Percentiles rank a stretch among this genome's conserved stretches.
phyloP scores from a whole-genome alignment of 805 yeast genomes.

The Ogataea thermomethanolica region DNA sequence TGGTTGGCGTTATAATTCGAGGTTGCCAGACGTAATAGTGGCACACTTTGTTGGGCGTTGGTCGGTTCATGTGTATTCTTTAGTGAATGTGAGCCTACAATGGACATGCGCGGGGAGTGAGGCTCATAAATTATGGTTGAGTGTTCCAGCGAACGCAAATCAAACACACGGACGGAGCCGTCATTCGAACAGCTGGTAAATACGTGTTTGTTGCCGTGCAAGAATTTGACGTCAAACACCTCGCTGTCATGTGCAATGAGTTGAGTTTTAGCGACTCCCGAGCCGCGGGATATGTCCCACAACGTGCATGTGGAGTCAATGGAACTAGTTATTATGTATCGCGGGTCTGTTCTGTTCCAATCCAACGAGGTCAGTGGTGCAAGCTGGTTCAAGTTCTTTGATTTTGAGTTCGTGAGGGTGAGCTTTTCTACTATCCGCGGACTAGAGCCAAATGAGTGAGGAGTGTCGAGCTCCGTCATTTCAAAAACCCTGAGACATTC shows the following conservation, averaged over 20 bases:
- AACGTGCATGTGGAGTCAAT: slow-evolving; percentile 96
- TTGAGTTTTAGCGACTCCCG: slow-evolving; percentile 78
- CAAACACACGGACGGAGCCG: slow-evolving; percentile 91
- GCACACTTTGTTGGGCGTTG: slow-evolving; percentile 37
- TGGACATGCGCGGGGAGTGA: slow-evolving; percentile 26
- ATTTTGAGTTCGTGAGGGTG: slow-evolving; percentile 40
- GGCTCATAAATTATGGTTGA: slow-evolving; percentile 94
- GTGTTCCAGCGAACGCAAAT: slow-evolving; percentile 82
- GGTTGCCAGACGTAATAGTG: slow-evolving; percentile 72
- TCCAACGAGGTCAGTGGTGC: slow-evolving; percentile 95
- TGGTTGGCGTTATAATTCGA: slow-evolving; percentile 78
- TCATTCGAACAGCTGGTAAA: slow-evolving; percentile 95
- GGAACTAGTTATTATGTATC: slow-evolving; percentile 73
- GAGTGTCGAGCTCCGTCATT: slow-evolving; percentile 17
- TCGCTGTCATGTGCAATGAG: slow-evolving; percentile 95
- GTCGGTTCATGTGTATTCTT: neutral
- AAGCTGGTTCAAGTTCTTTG: slow-evolving; percentile 46
- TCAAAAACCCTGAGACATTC: slow-evolving; percentile 62
- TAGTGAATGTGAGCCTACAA: slow-evolving; percentile 1
- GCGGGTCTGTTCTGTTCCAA: slow-evolving; percentile 77
- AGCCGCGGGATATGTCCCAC: slow-evolving; percentile 75
- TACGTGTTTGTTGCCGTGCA: slow-evolving; percentile 67
- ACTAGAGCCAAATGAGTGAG: slow-evolving; percentile 1
- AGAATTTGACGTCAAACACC: slow-evolving; percentile 87
- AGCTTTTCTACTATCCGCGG: slow-evolving; percentile 36